Evolutionary conservation across 441 rosid species (phyloP).

Genomic region (Cnidoscolus chayamansa): DNA sequence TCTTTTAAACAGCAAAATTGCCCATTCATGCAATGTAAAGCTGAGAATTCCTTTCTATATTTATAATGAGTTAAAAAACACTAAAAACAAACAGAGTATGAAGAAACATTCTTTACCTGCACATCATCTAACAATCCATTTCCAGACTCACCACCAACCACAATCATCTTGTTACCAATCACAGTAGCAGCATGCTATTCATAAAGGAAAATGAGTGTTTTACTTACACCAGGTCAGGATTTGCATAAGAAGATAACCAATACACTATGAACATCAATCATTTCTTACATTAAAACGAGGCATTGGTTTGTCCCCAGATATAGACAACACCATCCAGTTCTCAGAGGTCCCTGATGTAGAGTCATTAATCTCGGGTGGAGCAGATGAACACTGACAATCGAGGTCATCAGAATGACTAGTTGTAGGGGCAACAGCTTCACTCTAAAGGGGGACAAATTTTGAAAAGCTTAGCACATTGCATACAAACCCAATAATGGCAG

Average conservation of each 20-base stretch:
- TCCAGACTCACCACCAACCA: slow-evolving; percentile 92
- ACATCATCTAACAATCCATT: slow-evolving; percentile 87
- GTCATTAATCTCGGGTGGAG: slow-evolving; percentile 36
- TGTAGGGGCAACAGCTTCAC: slow-evolving; percentile 43
- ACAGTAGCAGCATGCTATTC: slow-evolving; percentile 86
- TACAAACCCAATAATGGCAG: slow-evolving; percentile 6
- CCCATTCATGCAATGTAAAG: background rate
- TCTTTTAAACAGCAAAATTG: background rate
- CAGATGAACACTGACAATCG: slow-evolving; percentile 49
- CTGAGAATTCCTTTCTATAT: background rate
- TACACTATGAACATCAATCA: background rate
- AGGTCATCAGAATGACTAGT: slow-evolving; percentile 49
- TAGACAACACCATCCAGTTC: slow-evolving; percentile 77
- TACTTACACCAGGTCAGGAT: background rate
- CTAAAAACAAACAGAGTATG: background rate
- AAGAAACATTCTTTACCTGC: slow-evolving; percentile 49
- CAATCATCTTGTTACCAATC: slow-evolving; percentile 92
- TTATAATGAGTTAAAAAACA: background rate
- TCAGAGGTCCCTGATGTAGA: slow-evolving; percentile 54
- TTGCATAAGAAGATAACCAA: slow-evolving; percentile 11
- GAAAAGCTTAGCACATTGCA: slow-evolving; percentile 19
- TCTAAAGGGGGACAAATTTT: slow-evolving; percentile 35
- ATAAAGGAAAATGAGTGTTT: slow-evolving; percentile 15
- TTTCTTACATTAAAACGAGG: slow-evolving; percentile 76
- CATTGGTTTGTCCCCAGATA: slow-evolving; percentile 71